Evolutionary conservation across 371 early-diverging fungal species (phyloP).

Genomic region (Smittium mucronatum): DNA sequence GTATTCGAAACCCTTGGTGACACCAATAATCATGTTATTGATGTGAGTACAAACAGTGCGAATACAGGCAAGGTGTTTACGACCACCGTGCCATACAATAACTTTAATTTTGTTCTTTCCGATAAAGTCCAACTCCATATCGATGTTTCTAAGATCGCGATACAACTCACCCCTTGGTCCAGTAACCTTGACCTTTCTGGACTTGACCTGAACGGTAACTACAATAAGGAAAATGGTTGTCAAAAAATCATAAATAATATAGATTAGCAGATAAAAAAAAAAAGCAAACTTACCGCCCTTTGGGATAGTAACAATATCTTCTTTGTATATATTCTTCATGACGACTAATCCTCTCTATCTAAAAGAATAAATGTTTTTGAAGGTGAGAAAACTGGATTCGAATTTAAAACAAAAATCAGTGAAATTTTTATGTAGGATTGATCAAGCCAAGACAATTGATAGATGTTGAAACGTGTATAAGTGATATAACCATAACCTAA

Average conservation of each 20-base stretch:
- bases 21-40: conserved; percentile 97
- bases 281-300: conserved; percentile 32
- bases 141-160: conserved; percentile 91
- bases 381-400: too few relatives aligned
- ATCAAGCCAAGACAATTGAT: too few relatives aligned
- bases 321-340: conserved; percentile 80
- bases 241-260: neutral
- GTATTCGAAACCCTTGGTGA: conserved; percentile 98
- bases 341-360: neutral
- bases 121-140: conserved; percentile 77
- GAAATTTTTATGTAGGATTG: too few relatives aligned
- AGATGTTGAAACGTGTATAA: too few relatives aligned
- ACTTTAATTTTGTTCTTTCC: conserved; percentile 60
- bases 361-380: too few relatives aligned
- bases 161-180: conserved; percentile 82
- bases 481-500: too few relatives aligned
- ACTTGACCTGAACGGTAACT: conserved; percentile 61
- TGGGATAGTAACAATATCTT: conserved; percentile 68
- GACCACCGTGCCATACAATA: conserved; percentile 92
- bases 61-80: conserved; percentile 97
- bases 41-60: conserved; percentile 95
- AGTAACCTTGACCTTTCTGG: conserved; percentile 58
- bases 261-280: neutral
- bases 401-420: too few relatives aligned
- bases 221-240: neutral